Conservation (phyloP, 2,329 filamentous ascomycete genomes). For the Claviceps spartinae region DNA sequence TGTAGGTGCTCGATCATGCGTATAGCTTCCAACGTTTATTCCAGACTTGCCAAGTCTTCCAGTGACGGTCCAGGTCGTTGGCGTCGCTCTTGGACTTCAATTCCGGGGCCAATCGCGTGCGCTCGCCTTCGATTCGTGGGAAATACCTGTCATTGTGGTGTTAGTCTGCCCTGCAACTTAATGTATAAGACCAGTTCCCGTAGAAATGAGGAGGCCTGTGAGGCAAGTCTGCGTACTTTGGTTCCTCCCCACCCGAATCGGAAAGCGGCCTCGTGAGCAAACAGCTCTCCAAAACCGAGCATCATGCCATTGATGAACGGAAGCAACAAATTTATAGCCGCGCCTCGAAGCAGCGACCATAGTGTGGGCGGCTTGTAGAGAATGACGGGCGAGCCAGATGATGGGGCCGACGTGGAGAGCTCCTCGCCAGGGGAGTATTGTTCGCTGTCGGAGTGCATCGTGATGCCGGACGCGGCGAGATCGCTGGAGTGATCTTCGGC, state of each 20-base stretch:
- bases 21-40: slow-evolving; percentile 30
- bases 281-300: slow-evolving; percentile 92
- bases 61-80: slow-evolving; percentile 43
- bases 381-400: slow-evolving; percentile 56
- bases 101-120: slow-evolving; percentile 63
- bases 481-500: slow-evolving; percentile 36
- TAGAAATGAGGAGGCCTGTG: too few relatives aligned
- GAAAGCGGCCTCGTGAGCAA: slow-evolving; percentile 92
- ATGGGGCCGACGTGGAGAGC: slow-evolving; percentile 44
- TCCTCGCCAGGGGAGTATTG: slow-evolving; percentile 60
- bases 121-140: slow-evolving; percentile 45
- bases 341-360: slow-evolving; percentile 73
- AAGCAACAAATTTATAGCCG: slow-evolving; percentile 87
- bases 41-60: slow-evolving; percentile 53
- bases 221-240: slow-evolving; percentile 44
- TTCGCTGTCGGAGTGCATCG: slow-evolving; percentile 72
- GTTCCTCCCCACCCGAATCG: slow-evolving; percentile 86
- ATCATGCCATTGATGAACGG: slow-evolving; percentile 97
- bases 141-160: slow-evolving; percentile 32
- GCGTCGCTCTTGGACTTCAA: slow-evolving; percentile 62
- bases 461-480: slow-evolving; percentile 60
- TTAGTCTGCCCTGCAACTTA: slow-evolving; percentile 6
- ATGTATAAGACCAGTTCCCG: not conserved
- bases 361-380: slow-evolving; percentile 82
- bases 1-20: not conserved